Evolutionary conservation across 2,329 filamentous ascomycete species (phyloP).

Genomic region (Thermothelomyces thermophilus): DNA sequence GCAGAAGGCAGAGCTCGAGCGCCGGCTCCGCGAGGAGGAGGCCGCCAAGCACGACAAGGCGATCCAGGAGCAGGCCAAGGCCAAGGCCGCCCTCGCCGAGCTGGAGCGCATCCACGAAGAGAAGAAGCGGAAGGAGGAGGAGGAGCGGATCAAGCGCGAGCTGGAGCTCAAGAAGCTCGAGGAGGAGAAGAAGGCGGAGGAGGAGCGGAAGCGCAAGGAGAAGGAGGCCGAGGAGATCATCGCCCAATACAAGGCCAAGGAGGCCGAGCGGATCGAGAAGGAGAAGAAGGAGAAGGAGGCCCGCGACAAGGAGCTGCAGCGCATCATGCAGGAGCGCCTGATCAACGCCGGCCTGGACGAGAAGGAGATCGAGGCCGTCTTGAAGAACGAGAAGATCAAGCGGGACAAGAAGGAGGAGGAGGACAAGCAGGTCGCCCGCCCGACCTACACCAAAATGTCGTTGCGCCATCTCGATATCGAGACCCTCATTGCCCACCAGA

Average conservation of each 20-base stretch:
- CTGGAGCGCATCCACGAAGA: slow-evolving; percentile 40
- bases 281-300: slow-evolving; percentile 23
- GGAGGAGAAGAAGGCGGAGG: slow-evolving; percentile 21
- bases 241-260: slow-evolving; percentile 21
- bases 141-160: slow-evolving; percentile 22
- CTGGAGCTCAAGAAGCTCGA: slow-evolving; percentile 23
- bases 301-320: slow-evolving; percentile 37
- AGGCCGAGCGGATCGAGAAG: slow-evolving; percentile 22
- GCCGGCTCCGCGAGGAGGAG: slow-evolving; percentile 33
- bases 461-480: slow-evolving; percentile 56
- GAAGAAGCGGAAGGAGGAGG: slow-evolving; percentile 21
- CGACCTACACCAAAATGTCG: slow-evolving; percentile 59
- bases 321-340: slow-evolving; percentile 51
- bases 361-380: slow-evolving; percentile 51
- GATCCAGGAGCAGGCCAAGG: slow-evolving; percentile 24
- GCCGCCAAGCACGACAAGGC: slow-evolving; percentile 18
- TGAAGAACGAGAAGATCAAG: slow-evolving; percentile 48
- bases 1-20: slow-evolving; percentile 43
- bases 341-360: slow-evolving; percentile 53
- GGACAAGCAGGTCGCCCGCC: slow-evolving; percentile 30
- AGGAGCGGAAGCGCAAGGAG: slow-evolving; percentile 17
- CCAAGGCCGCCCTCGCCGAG: slow-evolving; percentile 43
- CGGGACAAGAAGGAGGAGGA: slow-evolving; percentile 29
- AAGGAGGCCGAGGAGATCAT: slow-evolving; percentile 20
- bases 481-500: slow-evolving; percentile 48